Evolutionary conservation across 1,139 yeast genomes (phyloP).

Genomic region (Saccharomycopsis crataegensis): DNA sequence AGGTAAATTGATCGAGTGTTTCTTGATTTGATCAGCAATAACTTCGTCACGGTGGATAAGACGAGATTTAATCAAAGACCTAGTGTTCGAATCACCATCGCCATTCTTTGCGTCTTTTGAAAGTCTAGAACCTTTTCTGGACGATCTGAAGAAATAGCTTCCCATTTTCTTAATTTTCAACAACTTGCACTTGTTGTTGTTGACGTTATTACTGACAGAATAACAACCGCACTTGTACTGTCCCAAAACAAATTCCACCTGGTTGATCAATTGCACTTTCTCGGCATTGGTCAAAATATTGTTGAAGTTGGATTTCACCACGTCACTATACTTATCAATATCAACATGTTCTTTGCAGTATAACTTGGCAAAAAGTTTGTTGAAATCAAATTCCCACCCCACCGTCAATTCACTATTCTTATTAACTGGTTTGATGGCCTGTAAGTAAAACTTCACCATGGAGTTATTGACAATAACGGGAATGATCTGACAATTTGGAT

Average conservation of each 20-base stretch:
- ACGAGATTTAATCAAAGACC: neutral
- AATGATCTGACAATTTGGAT: conserved; percentile 64
- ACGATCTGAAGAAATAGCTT: conserved; percentile 48
- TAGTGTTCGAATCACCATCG: neutral
- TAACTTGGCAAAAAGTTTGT: conserved; percentile 18
- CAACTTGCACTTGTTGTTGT: conserved; percentile 46
- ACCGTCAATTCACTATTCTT: conserved; percentile 63
- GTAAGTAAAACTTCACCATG: conserved; percentile 49
- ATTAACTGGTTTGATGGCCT: conserved; percentile 49
- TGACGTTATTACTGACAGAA: conserved; percentile 26
- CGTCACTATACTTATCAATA: conserved; percentile 26
- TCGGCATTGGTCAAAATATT: conserved; percentile 38
- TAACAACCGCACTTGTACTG: conserved; percentile 67
- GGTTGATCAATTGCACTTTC: conserved; percentile 47
- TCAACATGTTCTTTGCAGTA: conserved; percentile 2
- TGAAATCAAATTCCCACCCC: conserved; percentile 83
- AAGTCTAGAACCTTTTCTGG: conserved; percentile 39
- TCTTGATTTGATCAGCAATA: too few relatives aligned
- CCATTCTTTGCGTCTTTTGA: neutral
- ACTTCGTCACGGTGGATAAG: neutral
- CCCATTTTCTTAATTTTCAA: conserved; percentile 57
- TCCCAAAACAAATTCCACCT: conserved; percentile 54
- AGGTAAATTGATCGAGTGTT: neutral
- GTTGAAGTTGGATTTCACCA: conserved; percentile 37
- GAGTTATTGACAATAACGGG: conserved; percentile 43